A percentile compares a stretch with the other conserved stretches of the same genome.
Evolutionary conservation across 371 early-diverging fungal species (phyloP).

Genomic region (Lichtheimia hyalospora): DNA sequence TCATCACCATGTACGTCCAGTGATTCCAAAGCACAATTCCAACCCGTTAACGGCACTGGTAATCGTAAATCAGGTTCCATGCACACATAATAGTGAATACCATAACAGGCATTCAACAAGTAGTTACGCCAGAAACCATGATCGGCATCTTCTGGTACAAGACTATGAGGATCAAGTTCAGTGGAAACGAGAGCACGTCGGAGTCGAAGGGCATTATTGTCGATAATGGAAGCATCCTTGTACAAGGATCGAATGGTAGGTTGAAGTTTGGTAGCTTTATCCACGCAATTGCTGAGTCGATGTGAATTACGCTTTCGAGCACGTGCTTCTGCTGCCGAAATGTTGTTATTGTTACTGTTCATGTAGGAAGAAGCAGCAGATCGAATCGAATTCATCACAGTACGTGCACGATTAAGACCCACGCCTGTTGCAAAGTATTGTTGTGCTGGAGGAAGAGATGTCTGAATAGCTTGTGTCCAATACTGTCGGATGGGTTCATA

Average conservation of each 20-base stretch:
- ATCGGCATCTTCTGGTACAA: slow-evolving; percentile 38
- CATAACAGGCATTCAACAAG: slow-evolving; percentile 43
- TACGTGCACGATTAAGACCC: slow-evolving; percentile 44
- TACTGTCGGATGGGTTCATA: slow-evolving; percentile 49
- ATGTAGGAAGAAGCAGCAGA: slow-evolving; percentile 28
- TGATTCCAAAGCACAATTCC: slow-evolving; percentile 37
- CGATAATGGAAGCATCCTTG: slow-evolving; percentile 3
- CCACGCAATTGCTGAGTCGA: slow-evolving; percentile 36
- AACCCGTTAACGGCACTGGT: slow-evolving; percentile 34
- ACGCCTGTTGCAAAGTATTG: slow-evolving; percentile 25
- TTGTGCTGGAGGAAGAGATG: slow-evolving; percentile 24
- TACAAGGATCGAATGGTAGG: slow-evolving; percentile 16
- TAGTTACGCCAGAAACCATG: slow-evolving; percentile 43
- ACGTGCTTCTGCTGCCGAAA: slow-evolving; percentile 5
- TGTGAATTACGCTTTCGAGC: slow-evolving; percentile 33
- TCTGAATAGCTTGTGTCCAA: slow-evolving; percentile 36
- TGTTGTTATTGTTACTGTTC: slow-evolving; percentile 1
- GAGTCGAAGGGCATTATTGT: slow-evolving; percentile 4
- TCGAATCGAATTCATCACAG: slow-evolving; percentile 43
- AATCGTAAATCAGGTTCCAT: slow-evolving; percentile 32
- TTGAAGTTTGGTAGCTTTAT: slow-evolving; percentile 35
- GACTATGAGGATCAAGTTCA: slow-evolving; percentile 24
- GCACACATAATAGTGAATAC: slow-evolving; percentile 48
- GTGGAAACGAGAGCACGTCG: slow-evolving; percentile 8
- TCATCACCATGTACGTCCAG: slow-evolving; percentile 14